These are phyloP conservation scores for Aspergillus pseudoviridinutans DNA, from an alignment of 2,329 filamentous ascomycete genomes.

Conservation along the genomic window DNA sequence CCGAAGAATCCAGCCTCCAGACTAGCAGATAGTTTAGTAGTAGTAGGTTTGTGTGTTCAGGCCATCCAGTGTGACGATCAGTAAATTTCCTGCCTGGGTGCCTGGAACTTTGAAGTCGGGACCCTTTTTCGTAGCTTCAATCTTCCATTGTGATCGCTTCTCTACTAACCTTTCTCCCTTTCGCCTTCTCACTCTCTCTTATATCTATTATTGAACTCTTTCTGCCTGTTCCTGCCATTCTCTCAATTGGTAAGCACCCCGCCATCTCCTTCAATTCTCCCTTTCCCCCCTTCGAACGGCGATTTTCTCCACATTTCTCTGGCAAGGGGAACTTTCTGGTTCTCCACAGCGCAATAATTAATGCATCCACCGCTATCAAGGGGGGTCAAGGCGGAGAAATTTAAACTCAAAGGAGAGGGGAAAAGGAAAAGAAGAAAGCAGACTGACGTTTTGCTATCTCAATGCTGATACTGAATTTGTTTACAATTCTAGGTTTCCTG, in stretches of 20 bases:
- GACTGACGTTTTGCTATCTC: background rate
- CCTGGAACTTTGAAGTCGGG: background rate
- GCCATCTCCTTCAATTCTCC: background rate
- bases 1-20: background rate
- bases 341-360: background rate
- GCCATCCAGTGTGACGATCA: background rate
- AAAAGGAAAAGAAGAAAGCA: background rate
- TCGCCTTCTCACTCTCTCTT: background rate
- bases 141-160: background rate
- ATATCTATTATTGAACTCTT: background rate
- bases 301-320: background rate
- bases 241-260: background rate
- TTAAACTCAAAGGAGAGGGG: background rate
- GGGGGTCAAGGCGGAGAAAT: background rate
- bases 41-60: background rate
- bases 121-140: background rate
- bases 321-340: constrained; percentile 10
- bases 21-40: too few species aligned
- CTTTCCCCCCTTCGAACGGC: background rate
- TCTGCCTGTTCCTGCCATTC: background rate
- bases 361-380: background rate
- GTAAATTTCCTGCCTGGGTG: background rate
- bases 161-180: background rate
- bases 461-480: background rate
- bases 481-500: background rate